Evolutionary conservation across 306 rosid species (phyloP).

Genomic region (Malus sieversii): DNA sequence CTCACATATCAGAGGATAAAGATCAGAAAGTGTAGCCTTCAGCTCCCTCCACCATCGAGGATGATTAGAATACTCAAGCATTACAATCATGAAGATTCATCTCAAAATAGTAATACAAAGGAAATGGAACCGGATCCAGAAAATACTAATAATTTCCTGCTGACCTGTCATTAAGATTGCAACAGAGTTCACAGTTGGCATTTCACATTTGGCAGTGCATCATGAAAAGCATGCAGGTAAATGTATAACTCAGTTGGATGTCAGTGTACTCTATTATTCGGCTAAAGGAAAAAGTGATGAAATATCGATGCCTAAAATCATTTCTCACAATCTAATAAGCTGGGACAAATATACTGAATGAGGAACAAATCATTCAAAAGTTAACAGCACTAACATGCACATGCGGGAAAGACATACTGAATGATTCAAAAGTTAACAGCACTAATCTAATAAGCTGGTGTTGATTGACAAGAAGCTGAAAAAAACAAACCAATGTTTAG

Average conservation of each 20-base stretch:
- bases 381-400: background rate
- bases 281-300: background rate
- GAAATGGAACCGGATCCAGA: background rate
- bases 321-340: background rate
- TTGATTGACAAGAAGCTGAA: too few species aligned
- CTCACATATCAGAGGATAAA: background rate
- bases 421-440: background rate
- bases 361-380: background rate
- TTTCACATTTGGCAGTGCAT: background rate
- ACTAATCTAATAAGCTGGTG: background rate
- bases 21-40: background rate
- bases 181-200: background rate
- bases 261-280: background rate
- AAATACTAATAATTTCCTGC: background rate
- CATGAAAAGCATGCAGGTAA: background rate
- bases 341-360: background rate
- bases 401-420: background rate
- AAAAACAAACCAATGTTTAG: background rate
- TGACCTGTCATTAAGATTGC: background rate
- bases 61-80: background rate
- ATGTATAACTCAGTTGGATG: background rate
- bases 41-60: background rate
- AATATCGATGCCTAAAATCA: background rate
- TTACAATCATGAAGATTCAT: background rate
- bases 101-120: background rate